A percentile compares a stretch with the other conserved stretches of the same genome.
Conservation (phyloP, 768 basidiomycete species). For the Auriscalpium orientale region DNA sequence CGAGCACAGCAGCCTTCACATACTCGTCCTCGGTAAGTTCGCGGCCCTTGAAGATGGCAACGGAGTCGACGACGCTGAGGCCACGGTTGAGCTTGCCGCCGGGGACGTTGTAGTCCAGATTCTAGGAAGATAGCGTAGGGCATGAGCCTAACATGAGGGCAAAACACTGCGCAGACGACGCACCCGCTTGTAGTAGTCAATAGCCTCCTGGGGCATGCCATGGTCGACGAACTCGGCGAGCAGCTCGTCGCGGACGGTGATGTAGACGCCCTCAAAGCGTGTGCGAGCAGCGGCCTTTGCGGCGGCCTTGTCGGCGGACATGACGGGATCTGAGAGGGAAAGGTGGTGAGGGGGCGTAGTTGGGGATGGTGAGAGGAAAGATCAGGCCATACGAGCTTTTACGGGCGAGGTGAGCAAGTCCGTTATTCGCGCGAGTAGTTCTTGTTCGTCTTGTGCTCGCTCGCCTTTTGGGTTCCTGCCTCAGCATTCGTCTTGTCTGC, state of each 20-base stretch:
- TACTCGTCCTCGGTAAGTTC: conserved; percentile 77
- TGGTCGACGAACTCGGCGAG: conserved; percentile 56
- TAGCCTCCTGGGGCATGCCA: conserved; percentile 77
- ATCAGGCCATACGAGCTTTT: too few species aligned
- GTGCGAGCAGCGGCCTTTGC: conserved; percentile 29
- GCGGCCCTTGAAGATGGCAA: conserved; percentile 76
- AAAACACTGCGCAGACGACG: too few species aligned
- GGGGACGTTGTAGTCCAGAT: conserved; percentile 86
- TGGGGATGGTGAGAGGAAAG: too few species aligned
- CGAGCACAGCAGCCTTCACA: conserved; percentile 78
- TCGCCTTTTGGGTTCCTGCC: too few species aligned
- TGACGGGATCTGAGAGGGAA: too few species aligned
- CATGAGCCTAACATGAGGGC: too few species aligned
- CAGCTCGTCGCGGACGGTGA: conserved; percentile 68
- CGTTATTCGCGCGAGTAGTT: too few species aligned
- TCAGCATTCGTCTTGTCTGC: too few species aligned
- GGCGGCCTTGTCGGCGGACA: not conserved
- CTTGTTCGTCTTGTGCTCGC: too few species aligned
- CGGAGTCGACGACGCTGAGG: conserved; percentile 89
- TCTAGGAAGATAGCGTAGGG: too few species aligned
- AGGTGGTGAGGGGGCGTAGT: too few species aligned
- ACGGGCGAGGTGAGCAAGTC: too few species aligned
- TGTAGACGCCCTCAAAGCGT: conserved; percentile 70
- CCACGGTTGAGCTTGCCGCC: conserved; percentile 96
- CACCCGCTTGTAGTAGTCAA: conserved; percentile 81